Conservation (phyloP, 306 rosid species). For the Malus fusca region DNA sequence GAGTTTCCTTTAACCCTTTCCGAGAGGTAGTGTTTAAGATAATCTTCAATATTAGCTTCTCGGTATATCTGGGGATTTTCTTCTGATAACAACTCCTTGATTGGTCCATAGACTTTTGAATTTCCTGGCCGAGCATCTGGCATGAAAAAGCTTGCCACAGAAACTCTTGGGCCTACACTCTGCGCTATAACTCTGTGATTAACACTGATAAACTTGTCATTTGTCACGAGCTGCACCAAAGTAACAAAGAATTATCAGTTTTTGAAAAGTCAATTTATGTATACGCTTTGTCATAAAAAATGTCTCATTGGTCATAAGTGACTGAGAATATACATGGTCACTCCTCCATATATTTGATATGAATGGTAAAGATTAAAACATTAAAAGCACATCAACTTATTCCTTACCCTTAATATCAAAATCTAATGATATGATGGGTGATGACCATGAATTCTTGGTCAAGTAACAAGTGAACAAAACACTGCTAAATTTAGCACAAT, state of each 20-base stretch:
- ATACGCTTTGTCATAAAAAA: neutral
- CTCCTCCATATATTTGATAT: neutral
- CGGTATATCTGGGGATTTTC: conserved; percentile 17
- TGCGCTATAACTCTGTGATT: conserved; percentile 32
- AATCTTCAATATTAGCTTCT: conserved; percentile 15
- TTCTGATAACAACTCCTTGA: conserved; percentile 28
- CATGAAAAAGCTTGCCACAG: conserved; percentile 34
- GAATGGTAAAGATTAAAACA: too few species aligned
- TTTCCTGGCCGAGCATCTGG: neutral
- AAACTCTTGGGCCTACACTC: conserved; percentile 29
- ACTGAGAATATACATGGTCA: too few species aligned
- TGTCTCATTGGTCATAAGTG: too few species aligned
- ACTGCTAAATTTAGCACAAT: neutral
- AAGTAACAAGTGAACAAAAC: too few species aligned
- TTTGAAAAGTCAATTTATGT: neutral
- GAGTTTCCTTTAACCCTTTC: conserved; percentile 23
- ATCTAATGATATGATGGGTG: too few species aligned
- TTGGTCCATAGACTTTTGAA: conserved; percentile 23
- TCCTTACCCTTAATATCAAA: too few species aligned
- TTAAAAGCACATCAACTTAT: too few species aligned
- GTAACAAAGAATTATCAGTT: neutral
- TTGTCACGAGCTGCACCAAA: conserved; percentile 14
- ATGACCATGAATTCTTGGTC: too few species aligned
- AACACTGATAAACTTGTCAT: conserved; percentile 20
- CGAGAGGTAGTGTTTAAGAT: neutral